Evolutionary conservation across 202 grass and related monocot genomes (phyloP).

Genomic region (Panicum virgatum): DNA sequence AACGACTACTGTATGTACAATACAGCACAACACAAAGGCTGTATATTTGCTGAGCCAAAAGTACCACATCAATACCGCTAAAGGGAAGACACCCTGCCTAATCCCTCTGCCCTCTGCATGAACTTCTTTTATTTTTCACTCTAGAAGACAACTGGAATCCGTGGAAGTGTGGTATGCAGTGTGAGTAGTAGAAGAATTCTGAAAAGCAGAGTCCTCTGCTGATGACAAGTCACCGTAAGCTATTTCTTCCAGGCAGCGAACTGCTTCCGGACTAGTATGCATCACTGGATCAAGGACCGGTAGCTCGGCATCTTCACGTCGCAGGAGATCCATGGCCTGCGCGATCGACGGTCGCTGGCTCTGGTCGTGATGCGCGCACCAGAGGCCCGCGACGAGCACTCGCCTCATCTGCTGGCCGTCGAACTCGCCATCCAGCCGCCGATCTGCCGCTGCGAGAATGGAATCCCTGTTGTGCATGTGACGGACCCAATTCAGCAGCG

Average conservation of each 20-base stretch:
- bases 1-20: too few species aligned
- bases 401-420: constrained; percentile 36
- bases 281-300: neutral
- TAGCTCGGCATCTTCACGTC: constrained; percentile 9
- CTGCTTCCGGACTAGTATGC: too few species aligned
- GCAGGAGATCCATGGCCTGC: constrained; percentile 42
- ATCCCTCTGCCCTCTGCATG: too few species aligned
- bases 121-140: too few species aligned
- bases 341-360: constrained; percentile 37
- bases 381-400: constrained; percentile 46
- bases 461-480: constrained; percentile 25
- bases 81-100: too few species aligned
- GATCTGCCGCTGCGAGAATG: constrained; percentile 38
- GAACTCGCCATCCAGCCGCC: constrained; percentile 31
- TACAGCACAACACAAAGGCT: too few species aligned
- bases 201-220: neutral
- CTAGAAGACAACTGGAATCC: neutral
- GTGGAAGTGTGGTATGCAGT: neutral
- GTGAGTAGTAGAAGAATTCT: too few species aligned
- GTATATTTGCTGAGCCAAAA: too few species aligned
- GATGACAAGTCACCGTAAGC: neutral
- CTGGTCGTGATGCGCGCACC: constrained; percentile 51
- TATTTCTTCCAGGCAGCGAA: neutral
- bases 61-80: too few species aligned
- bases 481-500: constrained; percentile 18